Evolutionary conservation across 768 basidiomycete species (phyloP), one percentile per base, ranked within the genome.

Genomic region (Paxillus ammoniavirescens): DNA sequence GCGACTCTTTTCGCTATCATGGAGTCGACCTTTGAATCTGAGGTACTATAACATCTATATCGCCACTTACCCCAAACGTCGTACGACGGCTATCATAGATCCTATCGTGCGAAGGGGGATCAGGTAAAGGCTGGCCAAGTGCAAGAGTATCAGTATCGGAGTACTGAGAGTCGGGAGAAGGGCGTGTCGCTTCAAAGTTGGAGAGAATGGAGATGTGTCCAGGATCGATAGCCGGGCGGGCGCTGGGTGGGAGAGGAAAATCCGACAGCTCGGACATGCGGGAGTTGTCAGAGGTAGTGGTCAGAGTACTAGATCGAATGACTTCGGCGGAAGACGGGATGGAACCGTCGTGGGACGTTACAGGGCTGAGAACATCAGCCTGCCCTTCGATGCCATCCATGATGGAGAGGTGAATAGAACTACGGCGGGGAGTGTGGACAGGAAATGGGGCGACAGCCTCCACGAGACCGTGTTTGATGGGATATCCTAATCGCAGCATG

Each of bases 241-340:
- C 61, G 2, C 54, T 54, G 0, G 87, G 87, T 3, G 87, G 87
- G 8, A 69, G 70, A 2, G 87, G 88, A 64, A 90, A 90, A 61
- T 89, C 88, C 4, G 86, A 88, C 13, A 89, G 75, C 8, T 77
- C 76, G 2, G 87, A 89, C 75, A 90, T 89, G 30, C 77, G 77
- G 1, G 88, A 89, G 9, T 72, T 57, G 36, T 68, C 72, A 0
- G 85, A 86, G 2, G 76, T 77, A 31, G 61, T 66, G 8, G 87
- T 90, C 75, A 83, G 72, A 64, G 79, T 84, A 65, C 88, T 90
- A 54, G 76, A 73, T 12, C 79, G 77, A 5, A 74, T 57, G 47
- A 31, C 65, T 33, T 71, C 66, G 5, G 73, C 56, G 6, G 75
- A 68, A 23, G 58, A 41, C 62, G 30, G 63, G 56, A 9, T 59